Evolutionary conservation across 306 rosid species (phyloP).

Genomic region (Medicago arabica): DNA sequence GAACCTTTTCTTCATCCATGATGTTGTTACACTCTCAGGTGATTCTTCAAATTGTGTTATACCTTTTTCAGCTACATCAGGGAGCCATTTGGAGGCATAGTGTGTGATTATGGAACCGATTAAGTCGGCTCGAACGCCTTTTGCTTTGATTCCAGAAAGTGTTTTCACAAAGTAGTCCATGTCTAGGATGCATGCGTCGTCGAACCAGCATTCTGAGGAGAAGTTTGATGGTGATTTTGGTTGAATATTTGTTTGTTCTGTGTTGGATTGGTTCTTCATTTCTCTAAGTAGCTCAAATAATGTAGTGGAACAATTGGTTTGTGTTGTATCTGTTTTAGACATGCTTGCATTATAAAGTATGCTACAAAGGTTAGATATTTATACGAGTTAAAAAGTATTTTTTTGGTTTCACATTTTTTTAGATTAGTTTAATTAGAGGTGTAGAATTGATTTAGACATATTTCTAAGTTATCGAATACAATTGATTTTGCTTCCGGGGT

Average conservation of each 20-base stretch:
- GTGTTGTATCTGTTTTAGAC: constrained; percentile 25
- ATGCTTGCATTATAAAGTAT: constrained; percentile 29
- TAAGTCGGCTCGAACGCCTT: constrained; percentile 81
- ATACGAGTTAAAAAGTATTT: neutral
- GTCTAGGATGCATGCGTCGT: constrained; percentile 85
- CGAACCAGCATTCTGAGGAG: constrained; percentile 79
- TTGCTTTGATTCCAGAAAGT: constrained; percentile 75
- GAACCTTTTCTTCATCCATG: constrained; percentile 94
- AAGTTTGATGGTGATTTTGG: constrained; percentile 62
- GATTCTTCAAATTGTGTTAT: constrained; percentile 54
- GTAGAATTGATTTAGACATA: no score
- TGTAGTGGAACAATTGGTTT: constrained; percentile 10
- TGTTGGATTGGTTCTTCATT: constrained; percentile 46
- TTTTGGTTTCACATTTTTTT: no score
- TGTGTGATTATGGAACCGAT: constrained; percentile 88
- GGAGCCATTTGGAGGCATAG: constrained; percentile 95
- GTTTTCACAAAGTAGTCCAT: constrained; percentile 97
- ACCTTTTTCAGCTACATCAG: constrained; percentile 60
- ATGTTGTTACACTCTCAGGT: constrained; percentile 63
- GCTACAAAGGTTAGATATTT: neutral
- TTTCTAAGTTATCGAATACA: no score
- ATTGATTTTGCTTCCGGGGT: no score
- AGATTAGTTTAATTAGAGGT: no score
- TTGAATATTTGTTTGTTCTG: constrained; percentile 46
- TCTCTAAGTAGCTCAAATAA: constrained; percentile 39